A percentile compares a stretch with the other conserved stretches of the same genome.
These are phyloP conservation scores for Tricladium varicosporioides DNA, from an alignment of 2,329 filamentous ascomycete genomes.

Conservation along the genomic window DNA sequence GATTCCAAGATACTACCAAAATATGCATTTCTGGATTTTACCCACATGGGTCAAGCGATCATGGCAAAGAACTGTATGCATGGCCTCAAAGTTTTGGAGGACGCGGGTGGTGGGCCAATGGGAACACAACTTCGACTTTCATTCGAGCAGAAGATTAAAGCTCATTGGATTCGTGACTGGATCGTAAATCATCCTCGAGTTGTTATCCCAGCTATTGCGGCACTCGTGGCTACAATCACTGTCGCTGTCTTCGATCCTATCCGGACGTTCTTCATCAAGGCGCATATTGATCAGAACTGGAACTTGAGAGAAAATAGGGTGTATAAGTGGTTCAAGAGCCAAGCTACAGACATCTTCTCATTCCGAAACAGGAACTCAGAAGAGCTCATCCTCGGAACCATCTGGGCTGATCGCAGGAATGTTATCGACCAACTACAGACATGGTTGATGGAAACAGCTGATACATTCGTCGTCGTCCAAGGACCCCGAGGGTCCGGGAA, in stretches of 20 bases:
- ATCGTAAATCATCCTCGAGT: constrained; percentile 81
- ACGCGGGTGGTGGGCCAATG: constrained; percentile 68
- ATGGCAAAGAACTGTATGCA: constrained; percentile 67
- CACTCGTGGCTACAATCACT: constrained; percentile 76
- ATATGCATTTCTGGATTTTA: constrained; percentile 78
- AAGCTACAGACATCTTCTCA: constrained; percentile 64
- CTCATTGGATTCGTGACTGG: constrained; percentile 84
- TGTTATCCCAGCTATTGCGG: constrained; percentile 79
- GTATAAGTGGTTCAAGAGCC: constrained; percentile 78
- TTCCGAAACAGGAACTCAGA: constrained; percentile 58
- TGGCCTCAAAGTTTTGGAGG: constrained; percentile 69
- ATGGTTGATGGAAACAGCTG: constrained; percentile 84
- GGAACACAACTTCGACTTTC: constrained; percentile 78
- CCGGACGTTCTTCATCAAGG: constrained; percentile 86
- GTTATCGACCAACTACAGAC: constrained; percentile 79
- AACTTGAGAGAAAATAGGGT: constrained; percentile 70
- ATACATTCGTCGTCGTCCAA: constrained; percentile 92
- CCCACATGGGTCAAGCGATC: constrained; percentile 45
- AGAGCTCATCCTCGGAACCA: constrained; percentile 69
- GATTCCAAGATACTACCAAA: constrained; percentile 84
- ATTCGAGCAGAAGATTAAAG: constrained; percentile 77
- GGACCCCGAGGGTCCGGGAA: constrained; percentile 91
- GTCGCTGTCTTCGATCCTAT: constrained; percentile 93
- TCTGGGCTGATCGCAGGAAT: constrained; percentile 82
- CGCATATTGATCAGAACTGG: constrained; percentile 77